These are phyloP conservation scores for Leccinum disarticulatum DNA, from an alignment of 768 basidiomycete genomes.

Conservation along the genomic window DNA sequence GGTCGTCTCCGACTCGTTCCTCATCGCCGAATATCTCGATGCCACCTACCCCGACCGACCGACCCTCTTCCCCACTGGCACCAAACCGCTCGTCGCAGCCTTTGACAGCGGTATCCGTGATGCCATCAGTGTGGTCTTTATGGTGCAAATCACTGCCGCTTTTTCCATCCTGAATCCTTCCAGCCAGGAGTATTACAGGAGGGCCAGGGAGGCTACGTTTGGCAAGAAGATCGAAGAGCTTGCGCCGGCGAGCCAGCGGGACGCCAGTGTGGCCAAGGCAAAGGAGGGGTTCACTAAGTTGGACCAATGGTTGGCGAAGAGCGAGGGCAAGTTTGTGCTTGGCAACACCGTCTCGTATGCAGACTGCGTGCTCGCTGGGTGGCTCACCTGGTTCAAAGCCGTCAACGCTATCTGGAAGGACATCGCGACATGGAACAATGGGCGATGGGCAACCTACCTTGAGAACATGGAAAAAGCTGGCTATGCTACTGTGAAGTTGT, in stretches of 20 bases:
- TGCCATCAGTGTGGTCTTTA: constrained; percentile 11
- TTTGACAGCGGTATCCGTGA: constrained; percentile 1
- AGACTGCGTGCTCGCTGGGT: constrained; percentile 27
- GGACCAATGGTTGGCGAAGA: constrained; percentile 31
- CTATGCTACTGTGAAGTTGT: too few species aligned
- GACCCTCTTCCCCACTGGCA: too few species aligned
- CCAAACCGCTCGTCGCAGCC: too few species aligned
- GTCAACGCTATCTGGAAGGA: too few species aligned
- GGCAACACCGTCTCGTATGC: constrained; percentile 26
- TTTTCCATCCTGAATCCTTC: constrained; percentile 22
- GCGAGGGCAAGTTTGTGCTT: constrained; percentile 33
- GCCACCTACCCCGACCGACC: constrained; percentile 26
- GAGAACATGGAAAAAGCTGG: too few species aligned
- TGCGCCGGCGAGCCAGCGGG: constrained; percentile 29
- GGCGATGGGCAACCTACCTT: too few species aligned
- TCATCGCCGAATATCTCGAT: constrained; percentile 49
- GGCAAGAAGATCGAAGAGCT: constrained; percentile 39
- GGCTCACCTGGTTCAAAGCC: too few species aligned
- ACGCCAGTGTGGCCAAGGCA: constrained; percentile 28
- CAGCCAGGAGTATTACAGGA: constrained; percentile 35
- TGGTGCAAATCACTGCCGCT: constrained; percentile 14
- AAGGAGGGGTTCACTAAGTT: constrained; percentile 28
- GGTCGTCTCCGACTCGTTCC: constrained; percentile 18
- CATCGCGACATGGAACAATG: too few species aligned
- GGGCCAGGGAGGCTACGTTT: constrained; percentile 32